phyloP scores from a whole-genome alignment of 2,329 filamentous ascomycete genomes.

The Nemania diffusa region DNA sequence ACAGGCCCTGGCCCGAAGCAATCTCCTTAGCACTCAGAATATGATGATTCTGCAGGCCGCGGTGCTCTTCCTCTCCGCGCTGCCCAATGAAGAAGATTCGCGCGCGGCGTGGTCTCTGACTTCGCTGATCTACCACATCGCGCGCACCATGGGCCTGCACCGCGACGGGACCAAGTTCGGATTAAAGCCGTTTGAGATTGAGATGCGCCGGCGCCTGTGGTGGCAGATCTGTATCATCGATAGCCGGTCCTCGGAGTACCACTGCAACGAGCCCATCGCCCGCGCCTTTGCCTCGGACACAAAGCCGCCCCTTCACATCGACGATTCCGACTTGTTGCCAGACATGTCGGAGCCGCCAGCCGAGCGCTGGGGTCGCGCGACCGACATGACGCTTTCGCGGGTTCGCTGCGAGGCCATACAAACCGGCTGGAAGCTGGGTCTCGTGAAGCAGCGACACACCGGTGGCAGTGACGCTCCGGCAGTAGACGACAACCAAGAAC shows the following conservation, averaged over 20 bases:
- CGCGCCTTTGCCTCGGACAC: slow-evolving; percentile 55
- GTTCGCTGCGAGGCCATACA: slow-evolving; percentile 17
- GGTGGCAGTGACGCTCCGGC: background rate
- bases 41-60: slow-evolving; percentile 70
- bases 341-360: slow-evolving; percentile 48
- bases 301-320: slow-evolving; percentile 59
- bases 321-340: slow-evolving; percentile 59
- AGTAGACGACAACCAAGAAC: background rate
- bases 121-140: slow-evolving; percentile 45
- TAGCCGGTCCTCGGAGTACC: slow-evolving; percentile 58
- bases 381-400: slow-evolving; percentile 54
- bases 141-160: slow-evolving; percentile 56
- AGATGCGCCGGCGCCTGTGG: slow-evolving; percentile 63
- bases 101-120: slow-evolving; percentile 53
- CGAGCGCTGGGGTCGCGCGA: slow-evolving; percentile 50
- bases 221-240: slow-evolving; percentile 61
- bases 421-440: slow-evolving; percentile 55
- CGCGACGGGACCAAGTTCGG: slow-evolving; percentile 60
- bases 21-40: slow-evolving; percentile 70
- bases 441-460: slow-evolving; percentile 10
- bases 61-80: slow-evolving; percentile 67
- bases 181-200: slow-evolving; percentile 59
- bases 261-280: slow-evolving; percentile 57
- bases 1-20: slow-evolving; percentile 69
- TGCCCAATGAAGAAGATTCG: slow-evolving; percentile 54